phyloP scores from a whole-genome alignment of 805 yeast genomes.

The Candida glaebosa region DNA sequence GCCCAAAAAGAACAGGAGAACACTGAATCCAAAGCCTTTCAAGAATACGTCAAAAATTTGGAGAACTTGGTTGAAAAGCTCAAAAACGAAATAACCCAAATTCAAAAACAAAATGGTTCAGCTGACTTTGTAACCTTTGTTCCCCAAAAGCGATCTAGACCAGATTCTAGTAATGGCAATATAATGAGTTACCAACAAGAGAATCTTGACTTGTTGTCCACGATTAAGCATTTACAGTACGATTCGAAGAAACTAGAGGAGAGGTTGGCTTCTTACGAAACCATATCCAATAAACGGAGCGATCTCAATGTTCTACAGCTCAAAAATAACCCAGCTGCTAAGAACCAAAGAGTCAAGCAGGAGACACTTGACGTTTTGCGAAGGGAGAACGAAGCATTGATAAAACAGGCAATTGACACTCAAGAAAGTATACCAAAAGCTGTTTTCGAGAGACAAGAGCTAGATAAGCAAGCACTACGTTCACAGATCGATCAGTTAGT shows the following conservation, averaged over 20 bases:
- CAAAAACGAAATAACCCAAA: slow-evolving; percentile 24
- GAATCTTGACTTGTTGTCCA: slow-evolving; percentile 35
- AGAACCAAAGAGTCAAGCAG: slow-evolving; percentile 59
- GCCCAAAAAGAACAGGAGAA: slow-evolving; percentile 18
- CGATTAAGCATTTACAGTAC: slow-evolving; percentile 33
- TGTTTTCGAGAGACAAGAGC: slow-evolving; percentile 57
- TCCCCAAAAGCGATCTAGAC: slow-evolving; percentile 21
- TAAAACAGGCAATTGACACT: slow-evolving; percentile 19
- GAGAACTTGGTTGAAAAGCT: slow-evolving; percentile 54
- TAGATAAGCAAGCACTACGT: slow-evolving; percentile 50
- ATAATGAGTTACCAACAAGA: slow-evolving; percentile 23
- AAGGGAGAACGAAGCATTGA: slow-evolving; percentile 57
- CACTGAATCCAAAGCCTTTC: slow-evolving; percentile 25
- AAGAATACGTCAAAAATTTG: slow-evolving; percentile 37
- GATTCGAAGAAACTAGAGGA: slow-evolving; percentile 32
- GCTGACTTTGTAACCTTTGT: slow-evolving; percentile 12
- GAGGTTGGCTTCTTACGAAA: slow-evolving; percentile 26
- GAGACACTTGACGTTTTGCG: slow-evolving; percentile 48
- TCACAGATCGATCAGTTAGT: slow-evolving; percentile 44
- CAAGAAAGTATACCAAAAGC: slow-evolving; percentile 51
- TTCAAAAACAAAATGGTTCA: slow-evolving; percentile 8
- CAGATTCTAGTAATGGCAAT: not conserved
- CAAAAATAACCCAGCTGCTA: slow-evolving; percentile 59
- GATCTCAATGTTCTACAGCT: slow-evolving; percentile 54
- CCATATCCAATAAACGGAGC: slow-evolving; percentile 17